Conservation (phyloP, 1,139 yeast genomes). For the Petasospora fabianii region DNA sequence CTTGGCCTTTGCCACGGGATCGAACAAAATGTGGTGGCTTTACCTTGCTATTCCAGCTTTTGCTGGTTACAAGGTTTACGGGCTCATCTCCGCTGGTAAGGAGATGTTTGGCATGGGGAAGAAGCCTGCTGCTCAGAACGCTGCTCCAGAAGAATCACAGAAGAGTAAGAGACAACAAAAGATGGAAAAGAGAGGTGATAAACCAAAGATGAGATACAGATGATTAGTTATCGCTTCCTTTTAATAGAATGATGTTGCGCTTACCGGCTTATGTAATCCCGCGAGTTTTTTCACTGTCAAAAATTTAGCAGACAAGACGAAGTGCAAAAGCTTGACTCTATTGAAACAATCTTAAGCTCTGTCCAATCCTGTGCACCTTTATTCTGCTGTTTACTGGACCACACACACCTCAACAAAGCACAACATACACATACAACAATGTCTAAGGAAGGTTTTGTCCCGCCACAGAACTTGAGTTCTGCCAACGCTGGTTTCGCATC, state of each 20-base stretch:
- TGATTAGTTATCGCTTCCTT: no score
- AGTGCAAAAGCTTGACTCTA: not conserved
- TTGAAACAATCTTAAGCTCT: no score
- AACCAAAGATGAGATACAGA: conserved; percentile 29
- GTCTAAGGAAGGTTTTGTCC: conserved; percentile 93
- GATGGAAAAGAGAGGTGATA: conserved; percentile 45
- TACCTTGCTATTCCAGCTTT: conserved; percentile 47
- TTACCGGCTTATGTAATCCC: conserved; percentile 2
- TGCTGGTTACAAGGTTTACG: conserved; percentile 51
- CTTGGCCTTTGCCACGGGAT: conserved; percentile 51
- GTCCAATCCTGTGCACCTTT: no score
- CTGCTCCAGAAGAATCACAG: conserved; percentile 13
- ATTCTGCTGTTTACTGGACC: no score
- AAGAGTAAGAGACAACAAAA: conserved; percentile 54
- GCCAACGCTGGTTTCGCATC: conserved; percentile 69
- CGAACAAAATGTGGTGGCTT: conserved; percentile 61
- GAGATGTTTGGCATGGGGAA: conserved; percentile 28
- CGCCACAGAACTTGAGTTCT: conserved; percentile 72
- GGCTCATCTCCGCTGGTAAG: conserved; percentile 31
- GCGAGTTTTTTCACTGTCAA: not conserved
- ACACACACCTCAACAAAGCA: no score
- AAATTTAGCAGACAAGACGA: not conserved
- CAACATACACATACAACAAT: conserved; percentile 15
- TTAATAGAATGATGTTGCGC: no score
- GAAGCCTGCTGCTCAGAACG: conserved; percentile 16